phyloP scores from a whole-genome alignment of 768 basidiomycete genomes.

The Gautieria morchelliformis region DNA sequence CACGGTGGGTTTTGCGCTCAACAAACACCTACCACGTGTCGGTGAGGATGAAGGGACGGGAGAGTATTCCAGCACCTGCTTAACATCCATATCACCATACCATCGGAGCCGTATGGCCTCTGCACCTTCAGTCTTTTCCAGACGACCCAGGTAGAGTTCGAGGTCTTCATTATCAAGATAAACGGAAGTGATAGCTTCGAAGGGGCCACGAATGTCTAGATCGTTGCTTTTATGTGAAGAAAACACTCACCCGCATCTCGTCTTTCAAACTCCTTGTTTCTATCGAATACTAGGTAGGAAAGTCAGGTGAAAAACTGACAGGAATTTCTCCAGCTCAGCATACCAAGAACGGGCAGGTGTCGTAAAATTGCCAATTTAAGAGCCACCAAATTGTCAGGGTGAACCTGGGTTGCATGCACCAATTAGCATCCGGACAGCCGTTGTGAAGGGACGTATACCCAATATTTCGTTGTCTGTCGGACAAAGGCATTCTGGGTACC shows the following conservation, averaged over 20 bases:
- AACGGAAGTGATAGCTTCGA: slow-evolving; percentile 84
- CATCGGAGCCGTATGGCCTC: slow-evolving; percentile 94
- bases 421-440: slow-evolving; percentile 1
- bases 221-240: background rate
- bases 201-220: slow-evolving; percentile 4
- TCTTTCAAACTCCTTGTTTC: slow-evolving; percentile 83
- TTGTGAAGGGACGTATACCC: slow-evolving; percentile 45
- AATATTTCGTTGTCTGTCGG: slow-evolving; percentile 98
- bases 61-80: slow-evolving; percentile 43
- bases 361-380: slow-evolving; percentile 89
- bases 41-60: background rate
- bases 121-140: slow-evolving; percentile 98
- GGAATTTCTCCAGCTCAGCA: slow-evolving; percentile 13
- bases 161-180: slow-evolving; percentile 96
- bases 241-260: slow-evolving; percentile 60
- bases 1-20: slow-evolving; percentile 86
- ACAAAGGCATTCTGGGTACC: slow-evolving; percentile 96
- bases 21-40: slow-evolving; percentile 56
- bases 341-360: slow-evolving; percentile 90
- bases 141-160: slow-evolving; percentile 89
- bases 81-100: slow-evolving; percentile 85
- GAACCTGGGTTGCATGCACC: slow-evolving; percentile 34
- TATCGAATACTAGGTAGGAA: slow-evolving; percentile 64
- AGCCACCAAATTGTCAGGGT: slow-evolving; percentile 89
- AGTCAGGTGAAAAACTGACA: background rate